Percentiles rank a stretch among this genome's conserved stretches.
Evolutionary conservation across 352 stramenopile genomes (phyloP).

Genomic region (Phytophthora cactorum): DNA sequence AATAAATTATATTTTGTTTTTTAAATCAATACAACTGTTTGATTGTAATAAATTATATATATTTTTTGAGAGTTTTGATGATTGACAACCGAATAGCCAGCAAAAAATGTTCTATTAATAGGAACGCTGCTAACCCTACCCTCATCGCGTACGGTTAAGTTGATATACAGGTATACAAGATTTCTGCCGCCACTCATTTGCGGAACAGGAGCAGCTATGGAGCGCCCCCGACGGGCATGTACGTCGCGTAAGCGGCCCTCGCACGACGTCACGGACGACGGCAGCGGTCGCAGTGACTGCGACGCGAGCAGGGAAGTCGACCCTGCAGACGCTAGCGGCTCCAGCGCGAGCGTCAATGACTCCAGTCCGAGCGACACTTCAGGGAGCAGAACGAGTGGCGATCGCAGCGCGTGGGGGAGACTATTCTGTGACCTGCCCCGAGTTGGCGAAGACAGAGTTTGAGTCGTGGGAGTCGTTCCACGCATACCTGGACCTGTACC

Average conservation of each 20-base stretch:
- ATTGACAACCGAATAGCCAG: background rate
- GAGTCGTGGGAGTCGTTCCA: background rate
- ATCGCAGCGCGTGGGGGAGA: background rate
- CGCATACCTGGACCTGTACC: background rate
- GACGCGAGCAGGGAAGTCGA: background rate
- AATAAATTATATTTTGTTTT: too few relatives aligned
- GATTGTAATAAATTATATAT: too few relatives aligned
- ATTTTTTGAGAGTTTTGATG: background rate
- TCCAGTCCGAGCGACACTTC: background rate
- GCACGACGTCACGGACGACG: background rate
- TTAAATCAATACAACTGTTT: too few relatives aligned
- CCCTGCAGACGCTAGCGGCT: background rate
- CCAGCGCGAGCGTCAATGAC: background rate
- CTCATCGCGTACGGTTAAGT: background rate
- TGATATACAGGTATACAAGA: background rate
- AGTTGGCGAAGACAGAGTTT: background rate
- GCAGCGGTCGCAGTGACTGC: background rate
- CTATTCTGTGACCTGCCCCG: background rate
- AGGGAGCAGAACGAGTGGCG: background rate
- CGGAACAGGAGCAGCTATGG: background rate
- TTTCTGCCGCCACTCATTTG: background rate
- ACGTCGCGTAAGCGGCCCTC: background rate
- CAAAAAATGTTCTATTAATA: background rate
- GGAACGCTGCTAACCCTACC: background rate
- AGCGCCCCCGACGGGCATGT: background rate